A percentile compares a stretch with the other conserved stretches of the same genome.
phyloP scores from a whole-genome alignment of 176 grass and related monocot species.

The Cenchrus fungigraminus region DNA sequence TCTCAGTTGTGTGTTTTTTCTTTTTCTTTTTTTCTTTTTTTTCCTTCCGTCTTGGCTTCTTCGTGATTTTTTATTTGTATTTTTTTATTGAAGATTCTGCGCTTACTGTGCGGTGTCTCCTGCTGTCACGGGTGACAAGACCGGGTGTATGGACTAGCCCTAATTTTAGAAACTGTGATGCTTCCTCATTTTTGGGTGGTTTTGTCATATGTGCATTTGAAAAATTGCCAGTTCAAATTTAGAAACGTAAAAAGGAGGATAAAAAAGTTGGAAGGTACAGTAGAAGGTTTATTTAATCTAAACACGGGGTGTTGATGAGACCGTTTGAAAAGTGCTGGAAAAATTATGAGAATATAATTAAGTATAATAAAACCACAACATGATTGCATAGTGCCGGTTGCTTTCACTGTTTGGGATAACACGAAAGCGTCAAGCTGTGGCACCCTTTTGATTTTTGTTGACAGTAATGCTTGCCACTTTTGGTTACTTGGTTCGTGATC shows the following conservation, averaged over 20 bases:
- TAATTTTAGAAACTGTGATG: background rate
- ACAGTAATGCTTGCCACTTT: constrained; percentile 9
- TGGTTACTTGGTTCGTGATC: constrained; percentile 16
- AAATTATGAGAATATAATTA: background rate
- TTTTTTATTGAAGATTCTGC: constrained; percentile 32
- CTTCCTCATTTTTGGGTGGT: background rate
- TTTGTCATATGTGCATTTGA: background rate
- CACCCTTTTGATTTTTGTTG: constrained; percentile 28
- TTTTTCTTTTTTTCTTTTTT: background rate
- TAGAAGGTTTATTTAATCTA: background rate
- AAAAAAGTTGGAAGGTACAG: background rate
- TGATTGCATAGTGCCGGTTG: constrained; percentile 4
- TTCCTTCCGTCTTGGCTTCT: background rate
- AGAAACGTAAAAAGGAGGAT: background rate
- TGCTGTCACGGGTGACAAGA: background rate
- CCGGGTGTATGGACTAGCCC: background rate
- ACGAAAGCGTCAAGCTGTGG: constrained; percentile 30
- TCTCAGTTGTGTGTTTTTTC: constrained; percentile 1
- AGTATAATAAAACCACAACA: constrained; percentile 25
- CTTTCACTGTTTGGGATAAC: constrained; percentile 38
- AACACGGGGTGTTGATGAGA: too few relatives aligned
- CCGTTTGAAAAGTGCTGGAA: background rate
- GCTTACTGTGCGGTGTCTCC: constrained; percentile 24
- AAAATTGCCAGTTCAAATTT: background rate
- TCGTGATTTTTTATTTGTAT: constrained; percentile 25